A percentile compares a stretch with the other conserved stretches of the same genome.
Conservation (phyloP, 179 eudicot genomes). For the Nepenthes alata region DNA sequence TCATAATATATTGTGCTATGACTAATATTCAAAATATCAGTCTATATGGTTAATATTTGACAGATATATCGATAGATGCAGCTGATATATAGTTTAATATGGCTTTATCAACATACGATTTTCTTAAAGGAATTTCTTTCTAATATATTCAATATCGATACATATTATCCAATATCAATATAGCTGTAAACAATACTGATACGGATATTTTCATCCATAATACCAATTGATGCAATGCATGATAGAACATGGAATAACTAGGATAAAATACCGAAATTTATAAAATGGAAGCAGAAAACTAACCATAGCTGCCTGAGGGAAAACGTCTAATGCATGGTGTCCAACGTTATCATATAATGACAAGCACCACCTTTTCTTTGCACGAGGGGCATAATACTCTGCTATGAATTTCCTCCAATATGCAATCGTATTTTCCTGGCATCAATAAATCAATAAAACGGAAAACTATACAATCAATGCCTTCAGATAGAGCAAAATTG, state of each 20-base stretch:
- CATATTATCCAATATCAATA: too few species aligned
- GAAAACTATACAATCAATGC: too few species aligned
- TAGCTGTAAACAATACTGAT: too few species aligned
- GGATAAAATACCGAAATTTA: background rate
- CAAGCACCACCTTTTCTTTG: constrained; percentile 96
- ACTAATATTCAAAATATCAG: too few species aligned
- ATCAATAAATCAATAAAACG: background rate
- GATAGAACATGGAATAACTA: background rate
- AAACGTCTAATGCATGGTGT: constrained; percentile 74
- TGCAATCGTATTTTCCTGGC: constrained; percentile 73
- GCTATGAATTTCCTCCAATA: constrained; percentile 91
- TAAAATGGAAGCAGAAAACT: constrained; percentile 13
- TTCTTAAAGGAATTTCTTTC: too few species aligned
- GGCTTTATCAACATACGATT: too few species aligned
- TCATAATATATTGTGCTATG: too few species aligned
- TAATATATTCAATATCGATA: too few species aligned
- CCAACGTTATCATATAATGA: constrained; percentile 80
- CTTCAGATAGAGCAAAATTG: too few species aligned
- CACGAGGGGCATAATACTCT: constrained; percentile 85
- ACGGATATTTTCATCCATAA: background rate
- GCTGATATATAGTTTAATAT: too few species aligned
- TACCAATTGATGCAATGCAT: background rate
- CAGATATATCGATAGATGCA: too few species aligned
- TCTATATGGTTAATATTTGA: too few species aligned
- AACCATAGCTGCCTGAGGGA: constrained; percentile 84